phyloP scores from a whole-genome alignment of 179 eudicot genomes.

The Beta corolliflora region DNA sequence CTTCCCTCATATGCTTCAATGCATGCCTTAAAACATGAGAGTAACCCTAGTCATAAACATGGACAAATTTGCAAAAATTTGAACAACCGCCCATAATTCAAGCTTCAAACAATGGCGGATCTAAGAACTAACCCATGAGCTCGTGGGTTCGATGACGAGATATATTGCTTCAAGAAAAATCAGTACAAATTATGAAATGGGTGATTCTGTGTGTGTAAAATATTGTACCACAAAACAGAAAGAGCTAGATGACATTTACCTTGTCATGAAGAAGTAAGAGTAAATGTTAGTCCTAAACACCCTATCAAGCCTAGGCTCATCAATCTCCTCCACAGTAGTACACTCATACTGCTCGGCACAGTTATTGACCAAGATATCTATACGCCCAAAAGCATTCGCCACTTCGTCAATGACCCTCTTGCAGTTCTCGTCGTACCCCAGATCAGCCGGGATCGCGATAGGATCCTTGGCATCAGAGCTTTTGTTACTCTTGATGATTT shows the following conservation, averaged over 20 bases:
- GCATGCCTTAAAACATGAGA: conserved; percentile 54
- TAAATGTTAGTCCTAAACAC: conserved; percentile 83
- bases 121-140: too few relatives aligned
- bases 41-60: neutral
- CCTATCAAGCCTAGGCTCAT: conserved; percentile 68
- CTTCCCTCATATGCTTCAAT: conserved; percentile 82
- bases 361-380: conserved; percentile 75
- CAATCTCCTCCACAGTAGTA: conserved; percentile 67
- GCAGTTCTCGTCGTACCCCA: conserved; percentile 75
- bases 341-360: conserved; percentile 73
- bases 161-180: too few relatives aligned
- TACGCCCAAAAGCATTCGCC: conserved; percentile 53
- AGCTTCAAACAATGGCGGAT: too few relatives aligned
- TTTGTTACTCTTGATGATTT: conserved; percentile 51
- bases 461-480: conserved; percentile 60
- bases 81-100: neutral
- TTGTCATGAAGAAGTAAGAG: conserved; percentile 65
- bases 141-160: too few relatives aligned
- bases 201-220: too few relatives aligned
- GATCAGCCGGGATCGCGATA: conserved; percentile 55
- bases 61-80: neutral
- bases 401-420: conserved; percentile 74
- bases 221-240: too few relatives aligned
- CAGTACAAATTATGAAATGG: too few relatives aligned
- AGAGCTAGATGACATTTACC: conserved; percentile 30